phyloP scores from a whole-genome alignment of 1,284 basidiomycete genomes.

The Melampsora larici-populina region DNA sequence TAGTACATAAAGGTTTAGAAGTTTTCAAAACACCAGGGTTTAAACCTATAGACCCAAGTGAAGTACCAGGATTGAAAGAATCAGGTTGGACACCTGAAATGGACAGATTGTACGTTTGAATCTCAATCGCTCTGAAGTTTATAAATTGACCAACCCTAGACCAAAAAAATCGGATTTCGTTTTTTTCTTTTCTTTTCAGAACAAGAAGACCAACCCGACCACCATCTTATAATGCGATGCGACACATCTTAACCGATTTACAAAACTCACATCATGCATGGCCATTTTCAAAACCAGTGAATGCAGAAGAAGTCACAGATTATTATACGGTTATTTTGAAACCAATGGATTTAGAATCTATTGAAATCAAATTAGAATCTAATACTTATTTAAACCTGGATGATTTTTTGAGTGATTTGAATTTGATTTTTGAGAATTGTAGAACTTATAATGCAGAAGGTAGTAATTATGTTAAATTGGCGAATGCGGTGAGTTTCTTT shows the following conservation, averaged over 20 bases:
- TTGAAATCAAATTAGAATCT: conserved; percentile 45
- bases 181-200: conserved; percentile 48
- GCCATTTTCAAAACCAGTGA: conserved; percentile 82
- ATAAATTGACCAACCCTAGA: neutral
- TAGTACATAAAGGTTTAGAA: conserved; percentile 76
- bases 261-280: conserved; percentile 77
- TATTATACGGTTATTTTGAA: conserved; percentile 53
- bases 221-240: conserved; percentile 66
- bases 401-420: conserved; percentile 28
- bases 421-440: conserved; percentile 88
- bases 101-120: conserved; percentile 63
- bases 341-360: conserved; percentile 52
- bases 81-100: conserved; percentile 90
- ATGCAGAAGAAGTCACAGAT: conserved; percentile 68
- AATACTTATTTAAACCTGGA: conserved; percentile 12
- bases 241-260: conserved; percentile 77
- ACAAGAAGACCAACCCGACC: conserved; percentile 61
- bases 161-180: conserved; percentile 2
- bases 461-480: conserved; percentile 61
- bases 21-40: conserved; percentile 65
- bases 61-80: conserved; percentile 80
- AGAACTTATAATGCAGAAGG: conserved; percentile 80
- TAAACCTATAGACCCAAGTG: conserved; percentile 63
- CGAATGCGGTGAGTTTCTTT: conserved; percentile 22
- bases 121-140: conserved; percentile 11